A percentile compares a stretch with the other conserved stretches of the same genome.
These are phyloP conservation scores for Xylaria sp. DNA, from an alignment of 495 filamentous ascomycete genomes.

Conservation along the genomic window DNA sequence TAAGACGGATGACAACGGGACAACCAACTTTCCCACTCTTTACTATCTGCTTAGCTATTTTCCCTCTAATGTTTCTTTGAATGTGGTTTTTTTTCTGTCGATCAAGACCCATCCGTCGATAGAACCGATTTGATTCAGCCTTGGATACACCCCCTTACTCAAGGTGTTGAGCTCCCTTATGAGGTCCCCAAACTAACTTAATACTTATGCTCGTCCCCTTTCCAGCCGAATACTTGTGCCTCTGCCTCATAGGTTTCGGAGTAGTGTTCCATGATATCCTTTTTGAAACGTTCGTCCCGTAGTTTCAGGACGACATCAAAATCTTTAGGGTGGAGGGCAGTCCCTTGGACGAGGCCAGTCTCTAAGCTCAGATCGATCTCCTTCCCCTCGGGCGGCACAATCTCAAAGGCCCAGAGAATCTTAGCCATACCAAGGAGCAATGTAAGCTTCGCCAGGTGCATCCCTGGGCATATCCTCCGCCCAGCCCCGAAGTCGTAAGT, in stretches of 20 bases:
- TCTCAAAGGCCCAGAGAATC: neutral
- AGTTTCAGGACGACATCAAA: neutral
- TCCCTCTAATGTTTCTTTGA: too few relatives aligned
- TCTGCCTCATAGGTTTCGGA: neutral
- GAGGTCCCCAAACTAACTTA: neutral
- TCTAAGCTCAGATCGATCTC: neutral
- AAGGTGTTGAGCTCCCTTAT: neutral
- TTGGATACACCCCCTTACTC: neutral
- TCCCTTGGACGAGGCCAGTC: neutral
- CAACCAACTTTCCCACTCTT: too few relatives aligned
- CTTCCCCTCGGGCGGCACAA: neutral
- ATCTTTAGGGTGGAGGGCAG: neutral
- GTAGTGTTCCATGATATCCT: neutral
- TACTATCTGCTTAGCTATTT: too few relatives aligned
- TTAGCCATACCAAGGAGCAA: neutral
- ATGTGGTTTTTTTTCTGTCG: too few relatives aligned
- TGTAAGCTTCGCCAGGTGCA: neutral
- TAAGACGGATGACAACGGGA: too few relatives aligned
- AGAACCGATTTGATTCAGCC: too few relatives aligned
- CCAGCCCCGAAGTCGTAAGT: conserved; percentile 1
- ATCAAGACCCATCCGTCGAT: too few relatives aligned
- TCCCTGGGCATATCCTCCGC: conserved; percentile 5
- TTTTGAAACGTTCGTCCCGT: neutral
- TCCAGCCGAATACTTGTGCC: neutral
- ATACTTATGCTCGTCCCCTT: neutral